A percentile compares a stretch with the other conserved stretches of the same genome.
Evolutionary conservation across 2,329 filamentous ascomycete genomes (phyloP).

Genomic region (Colletotrichum tabaci): DNA sequence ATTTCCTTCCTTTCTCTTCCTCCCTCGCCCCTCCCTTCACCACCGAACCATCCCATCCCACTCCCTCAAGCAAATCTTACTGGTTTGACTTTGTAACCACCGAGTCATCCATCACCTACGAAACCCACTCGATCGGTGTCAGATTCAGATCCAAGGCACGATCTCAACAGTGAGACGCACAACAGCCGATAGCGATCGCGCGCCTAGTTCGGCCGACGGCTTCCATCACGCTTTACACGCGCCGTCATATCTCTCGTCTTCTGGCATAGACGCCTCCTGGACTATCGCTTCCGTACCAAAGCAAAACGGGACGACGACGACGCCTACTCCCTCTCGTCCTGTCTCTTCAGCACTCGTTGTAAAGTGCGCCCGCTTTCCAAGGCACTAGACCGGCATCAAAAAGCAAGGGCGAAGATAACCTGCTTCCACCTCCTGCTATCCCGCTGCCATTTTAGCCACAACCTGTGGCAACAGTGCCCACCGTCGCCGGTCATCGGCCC

Average conservation of each 20-base stretch:
- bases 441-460: no score
- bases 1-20: conserved; percentile 3
- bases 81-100: neutral
- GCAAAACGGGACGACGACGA: neutral
- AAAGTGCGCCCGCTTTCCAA: conserved; percentile 30
- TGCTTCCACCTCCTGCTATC: no score
- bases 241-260: neutral
- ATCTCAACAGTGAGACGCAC: conserved; percentile 6
- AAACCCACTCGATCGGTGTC: conserved; percentile 23
- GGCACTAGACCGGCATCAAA: conserved; percentile 38
- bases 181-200: conserved; percentile 7
- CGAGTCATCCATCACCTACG: neutral
- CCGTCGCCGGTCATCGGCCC: no score
- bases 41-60: conserved; percentile 2
- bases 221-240: neutral
- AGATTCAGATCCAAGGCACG: conserved; percentile 16
- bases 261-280: neutral
- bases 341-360: conserved; percentile 30
- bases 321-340: conserved; percentile 1
- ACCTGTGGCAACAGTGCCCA: no score
- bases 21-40: conserved; percentile 10
- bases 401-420: no score
- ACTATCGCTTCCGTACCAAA: neutral
- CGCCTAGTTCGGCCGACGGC: conserved; percentile 7
- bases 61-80: neutral